Percentiles rank a stretch among this genome's conserved stretches.
Evolutionary conservation across 768 basidiomycete species (phyloP).

Genomic region (Tephrocybe sp.): DNA sequence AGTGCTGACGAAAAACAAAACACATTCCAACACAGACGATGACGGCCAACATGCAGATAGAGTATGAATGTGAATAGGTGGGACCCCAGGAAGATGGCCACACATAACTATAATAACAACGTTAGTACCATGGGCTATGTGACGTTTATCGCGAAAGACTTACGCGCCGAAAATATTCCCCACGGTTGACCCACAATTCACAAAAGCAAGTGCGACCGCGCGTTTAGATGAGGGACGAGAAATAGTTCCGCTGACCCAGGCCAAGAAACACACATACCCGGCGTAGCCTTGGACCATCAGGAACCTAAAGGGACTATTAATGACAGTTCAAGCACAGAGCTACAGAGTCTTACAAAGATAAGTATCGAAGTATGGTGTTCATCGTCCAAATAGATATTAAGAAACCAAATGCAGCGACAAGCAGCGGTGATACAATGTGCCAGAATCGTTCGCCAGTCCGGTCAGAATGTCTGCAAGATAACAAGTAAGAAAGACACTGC

Average conservation of each 20-base stretch:
- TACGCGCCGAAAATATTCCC: conserved; percentile 85
- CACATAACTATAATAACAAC: conserved; percentile 46
- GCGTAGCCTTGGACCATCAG: conserved; percentile 78
- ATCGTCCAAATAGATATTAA: conserved; percentile 69
- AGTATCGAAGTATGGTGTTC: conserved; percentile 66
- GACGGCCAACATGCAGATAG: conserved; percentile 66
- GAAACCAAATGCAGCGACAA: conserved; percentile 70
- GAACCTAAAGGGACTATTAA: conserved; percentile 38
- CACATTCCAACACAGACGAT: conserved; percentile 51
- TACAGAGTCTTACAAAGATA: conserved; percentile 51
- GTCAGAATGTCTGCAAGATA: conserved; percentile 65
- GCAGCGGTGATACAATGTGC: conserved; percentile 57
- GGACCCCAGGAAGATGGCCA: conserved; percentile 70
- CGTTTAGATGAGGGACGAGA: conserved; percentile 79
- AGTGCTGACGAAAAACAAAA: conserved; percentile 42
- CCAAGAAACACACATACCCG: conserved; percentile 60
- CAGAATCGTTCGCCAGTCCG: conserved; percentile 69
- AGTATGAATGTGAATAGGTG: conserved; percentile 64
- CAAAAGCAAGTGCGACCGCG: conserved; percentile 75
- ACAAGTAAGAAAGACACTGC: conserved; percentile 1
- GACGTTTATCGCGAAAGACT: conserved; percentile 27
- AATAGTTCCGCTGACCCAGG: conserved; percentile 53
- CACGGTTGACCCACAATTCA: conserved; percentile 79
- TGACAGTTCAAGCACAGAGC: background rate
- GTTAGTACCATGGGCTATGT: background rate